Conservation (phyloP, 345 rosid genomes). For the Citrus glauca region DNA sequence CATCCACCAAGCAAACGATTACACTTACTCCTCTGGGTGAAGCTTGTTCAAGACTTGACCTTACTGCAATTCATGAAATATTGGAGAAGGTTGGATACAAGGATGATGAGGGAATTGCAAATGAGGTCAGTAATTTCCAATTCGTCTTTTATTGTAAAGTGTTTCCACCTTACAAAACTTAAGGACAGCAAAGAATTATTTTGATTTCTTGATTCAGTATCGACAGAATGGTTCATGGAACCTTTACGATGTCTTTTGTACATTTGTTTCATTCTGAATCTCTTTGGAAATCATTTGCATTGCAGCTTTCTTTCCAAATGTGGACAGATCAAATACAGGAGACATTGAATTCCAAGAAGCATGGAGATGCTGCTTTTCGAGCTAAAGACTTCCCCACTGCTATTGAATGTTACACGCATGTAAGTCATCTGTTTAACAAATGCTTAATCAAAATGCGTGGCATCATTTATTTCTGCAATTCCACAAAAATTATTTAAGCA, state of each 20-base stretch:
- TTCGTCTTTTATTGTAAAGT: neutral
- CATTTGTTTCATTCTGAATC: neutral
- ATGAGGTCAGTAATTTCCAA: conserved; percentile 50
- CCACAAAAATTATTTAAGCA: neutral
- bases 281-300: neutral
- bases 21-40: conserved; percentile 64
- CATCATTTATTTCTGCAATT: no score
- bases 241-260: neutral
- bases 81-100: conserved; percentile 72
- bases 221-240: neutral
- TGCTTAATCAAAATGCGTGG: neutral
- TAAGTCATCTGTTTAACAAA: conserved; percentile 20
- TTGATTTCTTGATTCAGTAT: neutral
- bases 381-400: conserved; percentile 54
- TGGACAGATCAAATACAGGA: conserved; percentile 75
- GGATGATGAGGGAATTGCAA: conserved; percentile 79
- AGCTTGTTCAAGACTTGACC: conserved; percentile 76
- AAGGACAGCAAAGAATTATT: neutral
- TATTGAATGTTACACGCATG: conserved; percentile 52
- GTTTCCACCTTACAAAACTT: neutral
- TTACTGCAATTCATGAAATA: conserved; percentile 74
- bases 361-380: conserved; percentile 63
- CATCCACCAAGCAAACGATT: conserved; percentile 39
- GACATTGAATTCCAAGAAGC: conserved; percentile 57
- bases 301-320: conserved; percentile 74